Conservation (phyloP, 106 monocot species). For the Phalaenopsis equestris region DNA sequence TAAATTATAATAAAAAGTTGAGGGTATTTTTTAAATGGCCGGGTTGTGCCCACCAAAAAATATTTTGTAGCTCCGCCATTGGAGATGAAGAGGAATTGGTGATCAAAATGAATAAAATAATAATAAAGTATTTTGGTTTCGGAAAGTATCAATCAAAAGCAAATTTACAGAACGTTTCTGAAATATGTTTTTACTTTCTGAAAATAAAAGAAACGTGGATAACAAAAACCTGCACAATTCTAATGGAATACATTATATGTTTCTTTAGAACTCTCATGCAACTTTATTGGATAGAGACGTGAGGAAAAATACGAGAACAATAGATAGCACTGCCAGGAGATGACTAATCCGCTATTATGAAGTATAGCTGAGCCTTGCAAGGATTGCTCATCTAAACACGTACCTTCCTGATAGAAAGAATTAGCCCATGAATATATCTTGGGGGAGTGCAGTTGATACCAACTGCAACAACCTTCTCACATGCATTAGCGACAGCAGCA, state of each 20-base stretch:
- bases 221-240: neutral
- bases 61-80: no score
- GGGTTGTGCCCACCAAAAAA: no score
- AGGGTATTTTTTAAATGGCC: no score
- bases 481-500: conserved; percentile 57
- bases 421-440: conserved; percentile 69
- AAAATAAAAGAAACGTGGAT: neutral
- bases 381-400: neutral
- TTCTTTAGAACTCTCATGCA: neutral
- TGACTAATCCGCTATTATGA: neutral
- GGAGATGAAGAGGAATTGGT: neutral
- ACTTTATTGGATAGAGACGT: neutral
- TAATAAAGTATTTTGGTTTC: neutral
- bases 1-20: no score
- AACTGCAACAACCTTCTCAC: conserved; percentile 59
- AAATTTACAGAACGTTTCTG: neutral
- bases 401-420: conserved; percentile 72
- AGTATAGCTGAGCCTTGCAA: neutral
- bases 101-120: neutral
- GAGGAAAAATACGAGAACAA: neutral
- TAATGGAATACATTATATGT: neutral
- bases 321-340: neutral
- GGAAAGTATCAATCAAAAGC: neutral
- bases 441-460: conserved; percentile 98
- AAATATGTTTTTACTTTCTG: neutral